Evolutionary conservation across 73 alveolate genomes (phyloP).

Genomic region (Paramecium bursaria): DNA sequence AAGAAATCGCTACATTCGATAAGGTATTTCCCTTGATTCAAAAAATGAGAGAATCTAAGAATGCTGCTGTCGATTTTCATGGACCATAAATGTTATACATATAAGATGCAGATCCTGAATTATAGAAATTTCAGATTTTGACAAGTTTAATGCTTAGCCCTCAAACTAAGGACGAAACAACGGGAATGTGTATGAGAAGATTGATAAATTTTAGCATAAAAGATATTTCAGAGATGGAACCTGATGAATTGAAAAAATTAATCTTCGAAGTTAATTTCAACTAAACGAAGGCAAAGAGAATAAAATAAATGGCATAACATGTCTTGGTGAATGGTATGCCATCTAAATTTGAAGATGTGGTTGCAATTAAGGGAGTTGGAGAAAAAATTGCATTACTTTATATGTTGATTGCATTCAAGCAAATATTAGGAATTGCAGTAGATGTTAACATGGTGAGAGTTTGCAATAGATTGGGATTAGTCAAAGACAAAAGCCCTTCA

Average conservation of each 20-base stretch:
- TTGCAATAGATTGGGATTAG: conserved; percentile 30
- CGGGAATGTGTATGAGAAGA: conserved; percentile 35
- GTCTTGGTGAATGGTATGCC: conserved; percentile 11
- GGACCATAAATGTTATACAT: conserved; percentile 22
- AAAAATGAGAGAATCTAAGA: conserved; percentile 5
- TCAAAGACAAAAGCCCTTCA: conserved; percentile 3
- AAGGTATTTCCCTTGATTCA: background rate
- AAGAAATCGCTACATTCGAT: background rate
- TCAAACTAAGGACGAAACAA: conserved; percentile 26
- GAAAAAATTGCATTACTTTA: conserved; percentile 36
- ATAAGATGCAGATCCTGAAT: background rate
- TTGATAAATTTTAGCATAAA: background rate
- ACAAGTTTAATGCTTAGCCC: conserved; percentile 43
- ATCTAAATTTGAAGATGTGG: background rate
- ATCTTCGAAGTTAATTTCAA: conserved; percentile 46
- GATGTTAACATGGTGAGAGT: conserved; percentile 56
- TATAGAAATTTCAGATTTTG: conserved; percentile 36
- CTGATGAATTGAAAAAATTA: background rate
- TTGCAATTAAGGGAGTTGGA: conserved; percentile 47
- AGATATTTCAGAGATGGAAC: conserved; percentile 44
- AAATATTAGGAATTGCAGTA: conserved; percentile 10
- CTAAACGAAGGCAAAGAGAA: conserved; percentile 39
- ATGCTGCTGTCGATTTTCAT: conserved; percentile 48
- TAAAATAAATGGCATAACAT: conserved; percentile 10
- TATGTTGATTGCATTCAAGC: background rate